These are phyloP conservation scores for Podosphaera fusca DNA, from an alignment of 2,329 filamentous ascomycete genomes.

Conservation along the genomic window DNA sequence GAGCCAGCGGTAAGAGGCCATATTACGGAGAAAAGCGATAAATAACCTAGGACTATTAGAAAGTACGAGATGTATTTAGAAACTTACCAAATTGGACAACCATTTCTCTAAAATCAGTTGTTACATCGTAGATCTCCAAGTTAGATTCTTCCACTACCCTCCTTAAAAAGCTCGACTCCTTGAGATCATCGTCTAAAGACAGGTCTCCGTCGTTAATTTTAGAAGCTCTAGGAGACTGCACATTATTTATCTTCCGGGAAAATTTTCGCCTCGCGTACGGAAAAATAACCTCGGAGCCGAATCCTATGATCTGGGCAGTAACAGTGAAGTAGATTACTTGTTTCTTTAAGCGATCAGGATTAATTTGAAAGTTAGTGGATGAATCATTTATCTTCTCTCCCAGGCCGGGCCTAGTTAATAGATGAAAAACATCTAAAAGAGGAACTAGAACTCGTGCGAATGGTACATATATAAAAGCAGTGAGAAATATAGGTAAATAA, in stretches of 20 bases:
- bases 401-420: constrained; percentile 51
- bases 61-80: background rate
- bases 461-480: constrained; percentile 82
- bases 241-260: constrained; percentile 56
- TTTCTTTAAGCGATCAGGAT: constrained; percentile 59
- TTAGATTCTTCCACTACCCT: constrained; percentile 67
- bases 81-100: constrained; percentile 48
- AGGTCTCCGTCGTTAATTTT: constrained; percentile 23
- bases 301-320: constrained; percentile 75
- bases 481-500: constrained; percentile 77
- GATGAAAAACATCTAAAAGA: constrained; percentile 60
- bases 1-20: constrained; percentile 84
- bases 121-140: constrained; percentile 70
- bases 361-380: constrained; percentile 49
- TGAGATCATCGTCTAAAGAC: constrained; percentile 39
- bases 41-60: constrained; percentile 37
- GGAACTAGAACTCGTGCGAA: constrained; percentile 70
- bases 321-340: constrained; percentile 95
- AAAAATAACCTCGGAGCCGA: constrained; percentile 63
- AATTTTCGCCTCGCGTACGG: constrained; percentile 65
- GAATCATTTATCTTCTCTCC: constrained; percentile 39
- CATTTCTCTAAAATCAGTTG: constrained; percentile 82
- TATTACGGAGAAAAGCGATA: constrained; percentile 74
- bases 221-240: constrained; percentile 36
- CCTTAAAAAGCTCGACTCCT: constrained; percentile 59